Evolutionary conservation across 176 grass and related monocot genomes (phyloP), one percentile per base, ranked within the genome.

Genomic region (Luzula sylvatica): DNA sequence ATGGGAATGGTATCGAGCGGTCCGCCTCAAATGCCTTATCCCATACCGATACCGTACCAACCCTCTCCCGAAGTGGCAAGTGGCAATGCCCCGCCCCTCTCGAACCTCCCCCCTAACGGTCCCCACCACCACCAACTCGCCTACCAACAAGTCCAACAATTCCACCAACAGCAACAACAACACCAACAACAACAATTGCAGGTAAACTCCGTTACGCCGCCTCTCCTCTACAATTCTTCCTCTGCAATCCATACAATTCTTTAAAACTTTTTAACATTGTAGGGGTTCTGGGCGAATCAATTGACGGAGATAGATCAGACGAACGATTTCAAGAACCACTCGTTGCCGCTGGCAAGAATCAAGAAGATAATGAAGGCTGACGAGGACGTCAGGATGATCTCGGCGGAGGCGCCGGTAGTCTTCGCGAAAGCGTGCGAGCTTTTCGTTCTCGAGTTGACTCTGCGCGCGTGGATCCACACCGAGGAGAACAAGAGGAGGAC

Each of bases 341-440:
- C 23, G 21, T 46, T 89, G 2, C 85, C 85, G 0, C 75, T 89
- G 7, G 75, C 79, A 0, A 53, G 85, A 15, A 89, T 89, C 61
- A 89, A 89, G 75, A 89, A 76, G 55, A 83, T 89, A 55, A 89
- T 89, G 79, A 83, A 76, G 57, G 85, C 79, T 0, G 79, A 89
- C n/a, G 52, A 70, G 64, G 75, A 80, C 11, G 79, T 89, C 22
- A 45, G 46, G 15, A 83, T 83, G 85, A 73, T 89, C 46, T 73
- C 79, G 0, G 75, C 71, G 0, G 85, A 89, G 67, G 79, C 53
- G 0, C 75, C 75, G 3, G 79, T 70, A 4, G 46, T 88, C 15
- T 83, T 83, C 5, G 75, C 86, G 9, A 80, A 77, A 63, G 75
- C 86, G 12, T 83, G 80, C 2, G 80, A 83, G 76, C 74, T 83